A percentile compares a stretch with the other conserved stretches of the same genome.
Conservation (phyloP, 2,329 filamentous ascomycete genomes). For the Colletotrichum graminicola region DNA sequence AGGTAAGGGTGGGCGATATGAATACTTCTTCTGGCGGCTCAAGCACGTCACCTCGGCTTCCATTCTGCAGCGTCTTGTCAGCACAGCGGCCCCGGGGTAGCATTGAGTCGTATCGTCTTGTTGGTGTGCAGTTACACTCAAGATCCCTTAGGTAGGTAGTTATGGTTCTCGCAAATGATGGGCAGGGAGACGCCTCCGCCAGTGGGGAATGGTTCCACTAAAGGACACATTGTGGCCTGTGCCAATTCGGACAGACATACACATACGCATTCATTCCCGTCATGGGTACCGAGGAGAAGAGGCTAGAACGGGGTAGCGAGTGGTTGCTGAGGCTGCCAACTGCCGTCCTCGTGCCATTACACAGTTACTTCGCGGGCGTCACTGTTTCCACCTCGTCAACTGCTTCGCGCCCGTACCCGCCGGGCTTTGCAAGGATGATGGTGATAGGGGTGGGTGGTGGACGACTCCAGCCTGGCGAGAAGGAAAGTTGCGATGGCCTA, state of each 20-base stretch:
- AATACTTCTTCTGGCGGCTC: neutral
- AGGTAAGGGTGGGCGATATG: neutral
- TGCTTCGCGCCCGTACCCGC: constrained; percentile 32
- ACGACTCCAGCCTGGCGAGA: neutral
- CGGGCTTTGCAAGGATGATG: constrained; percentile 12
- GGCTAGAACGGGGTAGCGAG: constrained; percentile 5
- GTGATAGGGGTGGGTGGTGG: neutral
- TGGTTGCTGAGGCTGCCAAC: constrained; percentile 20
- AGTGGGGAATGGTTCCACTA: neutral
- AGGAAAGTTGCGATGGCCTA: neutral
- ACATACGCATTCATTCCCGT: neutral
- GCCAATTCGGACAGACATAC: neutral
- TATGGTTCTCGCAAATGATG: constrained; percentile 12
- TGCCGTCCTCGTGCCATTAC: constrained; percentile 25
- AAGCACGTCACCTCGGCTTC: constrained; percentile 5
- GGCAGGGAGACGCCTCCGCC: constrained; percentile 1
- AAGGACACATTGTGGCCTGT: constrained; percentile 10
- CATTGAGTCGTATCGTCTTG: neutral
- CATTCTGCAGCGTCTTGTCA: neutral
- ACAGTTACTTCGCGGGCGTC: constrained; percentile 18
- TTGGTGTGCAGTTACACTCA: neutral
- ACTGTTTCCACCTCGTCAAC: constrained; percentile 32
- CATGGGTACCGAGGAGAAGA: neutral
- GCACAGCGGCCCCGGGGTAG: neutral
- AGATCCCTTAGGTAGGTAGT: neutral